A percentile compares a stretch with the other conserved stretches of the same genome.
Evolutionary conservation across 805 yeast species (phyloP).

Genomic region (Kluyveromyces lactis): DNA sequence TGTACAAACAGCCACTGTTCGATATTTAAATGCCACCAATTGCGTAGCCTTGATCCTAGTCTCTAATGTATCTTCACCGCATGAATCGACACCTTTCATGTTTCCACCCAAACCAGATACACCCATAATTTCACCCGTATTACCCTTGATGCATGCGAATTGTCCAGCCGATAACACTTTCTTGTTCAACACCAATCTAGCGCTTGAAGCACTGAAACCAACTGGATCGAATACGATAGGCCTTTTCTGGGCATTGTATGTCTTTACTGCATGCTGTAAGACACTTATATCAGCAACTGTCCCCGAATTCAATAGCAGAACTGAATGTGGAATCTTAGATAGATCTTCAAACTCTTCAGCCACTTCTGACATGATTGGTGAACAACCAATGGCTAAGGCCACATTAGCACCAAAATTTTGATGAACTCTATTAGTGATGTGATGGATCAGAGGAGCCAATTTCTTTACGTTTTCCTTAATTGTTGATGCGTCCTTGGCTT

Average conservation of each 20-base stretch:
- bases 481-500: not conserved
- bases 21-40: constrained; percentile 41
- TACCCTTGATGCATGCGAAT: constrained; percentile 71
- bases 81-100: constrained; percentile 72
- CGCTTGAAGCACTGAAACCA: constrained; percentile 77
- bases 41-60: constrained; percentile 35
- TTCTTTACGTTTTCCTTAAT: constrained; percentile 20
- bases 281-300: constrained; percentile 46
- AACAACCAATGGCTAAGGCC: constrained; percentile 72
- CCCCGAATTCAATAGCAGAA: constrained; percentile 68
- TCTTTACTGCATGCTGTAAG: constrained; percentile 43
- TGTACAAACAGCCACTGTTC: constrained; percentile 61
- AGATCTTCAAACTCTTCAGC: constrained; percentile 60
- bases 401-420: constrained; percentile 84
- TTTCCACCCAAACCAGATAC: constrained; percentile 40
- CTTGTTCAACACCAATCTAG: constrained; percentile 43
- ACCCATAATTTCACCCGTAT: constrained; percentile 67
- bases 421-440: constrained; percentile 83
- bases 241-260: constrained; percentile 46
- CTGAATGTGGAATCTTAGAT: constrained; percentile 43
- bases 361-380: constrained; percentile 84
- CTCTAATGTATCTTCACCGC: constrained; percentile 16
- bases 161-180: constrained; percentile 48
- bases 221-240: constrained; percentile 85
- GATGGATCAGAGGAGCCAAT: constrained; percentile 64